These are phyloP conservation scores for Lentinula edodes DNA, from an alignment of 768 basidiomycete species.

Conservation along the genomic window DNA sequence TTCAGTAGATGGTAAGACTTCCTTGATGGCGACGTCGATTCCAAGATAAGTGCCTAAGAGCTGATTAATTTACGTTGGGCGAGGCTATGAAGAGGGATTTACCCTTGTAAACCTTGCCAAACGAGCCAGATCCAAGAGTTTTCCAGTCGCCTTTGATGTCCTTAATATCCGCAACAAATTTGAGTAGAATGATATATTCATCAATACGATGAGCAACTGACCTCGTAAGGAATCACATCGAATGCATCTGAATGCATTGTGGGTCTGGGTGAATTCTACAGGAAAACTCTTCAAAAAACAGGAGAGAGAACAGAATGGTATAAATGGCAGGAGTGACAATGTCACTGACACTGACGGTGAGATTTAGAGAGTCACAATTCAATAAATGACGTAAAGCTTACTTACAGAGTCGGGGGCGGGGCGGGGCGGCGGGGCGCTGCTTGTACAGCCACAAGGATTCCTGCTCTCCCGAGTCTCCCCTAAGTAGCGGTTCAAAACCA, in stretches of 20 bases:
- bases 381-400: too few species aligned
- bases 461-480: too few species aligned
- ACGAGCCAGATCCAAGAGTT: slow-evolving; percentile 88
- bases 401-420: too few species aligned
- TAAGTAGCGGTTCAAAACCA: too few species aligned
- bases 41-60: slow-evolving; percentile 79
- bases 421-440: too few species aligned
- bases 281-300: not conserved
- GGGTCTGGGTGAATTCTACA: not conserved
- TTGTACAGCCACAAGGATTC: too few species aligned
- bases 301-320: too few species aligned
- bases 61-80: not conserved
- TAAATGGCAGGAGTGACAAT: too few species aligned
- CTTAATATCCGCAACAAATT: slow-evolving; percentile 27
- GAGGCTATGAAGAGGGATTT: not conserved
- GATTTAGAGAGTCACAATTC: too few species aligned
- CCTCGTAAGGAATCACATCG: slow-evolving; percentile 85
- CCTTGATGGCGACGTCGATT: slow-evolving; percentile 94
- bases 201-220: slow-evolving; percentile 22
- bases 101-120: slow-evolving; percentile 91
- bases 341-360: too few species aligned
- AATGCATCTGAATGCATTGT: slow-evolving; percentile 60
- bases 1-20: slow-evolving; percentile 85
- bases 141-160: slow-evolving; percentile 87
- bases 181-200: not conserved